phyloP scores from a whole-genome alignment of 1,284 basidiomycete species.

The Rhizopogon hawkerae region DNA sequence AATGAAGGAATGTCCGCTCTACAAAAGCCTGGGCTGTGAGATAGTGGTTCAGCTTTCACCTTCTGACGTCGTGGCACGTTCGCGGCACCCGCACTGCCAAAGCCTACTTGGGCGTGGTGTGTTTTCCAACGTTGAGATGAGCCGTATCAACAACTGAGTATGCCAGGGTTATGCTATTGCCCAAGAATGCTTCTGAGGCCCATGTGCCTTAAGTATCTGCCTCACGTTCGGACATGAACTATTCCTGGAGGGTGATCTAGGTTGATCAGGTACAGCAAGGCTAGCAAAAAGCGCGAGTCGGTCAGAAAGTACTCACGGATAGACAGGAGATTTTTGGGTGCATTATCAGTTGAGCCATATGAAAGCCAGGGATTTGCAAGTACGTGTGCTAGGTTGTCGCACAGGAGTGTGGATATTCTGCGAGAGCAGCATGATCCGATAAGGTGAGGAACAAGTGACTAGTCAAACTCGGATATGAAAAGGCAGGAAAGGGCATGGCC shows the following conservation, averaged over 20 bases:
- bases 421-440: background rate
- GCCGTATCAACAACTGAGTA: background rate
- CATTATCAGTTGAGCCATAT: background rate
- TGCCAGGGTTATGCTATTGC: background rate
- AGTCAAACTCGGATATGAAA: background rate
- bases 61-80: background rate
- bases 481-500: conserved; percentile 2
- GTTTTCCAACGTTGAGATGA: background rate
- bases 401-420: background rate
- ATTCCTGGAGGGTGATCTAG: conserved; percentile 1
- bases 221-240: conserved; percentile 7
- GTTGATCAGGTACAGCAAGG: conserved; percentile 12
- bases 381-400: background rate
- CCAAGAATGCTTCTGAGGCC: conserved; percentile 4
- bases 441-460: background rate
- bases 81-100: background rate
- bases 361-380: background rate
- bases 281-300: background rate
- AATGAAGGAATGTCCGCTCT: background rate
- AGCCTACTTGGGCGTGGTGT: background rate
- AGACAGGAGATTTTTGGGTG: background rate
- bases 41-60: background rate
- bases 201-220: conserved; percentile 13
- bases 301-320: conserved; percentile 9
- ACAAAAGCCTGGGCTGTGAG: background rate